These are phyloP conservation scores for Paramarasmius palmivorus DNA, from an alignment of 1,284 basidiomycete genomes.

Conservation along the genomic window DNA sequence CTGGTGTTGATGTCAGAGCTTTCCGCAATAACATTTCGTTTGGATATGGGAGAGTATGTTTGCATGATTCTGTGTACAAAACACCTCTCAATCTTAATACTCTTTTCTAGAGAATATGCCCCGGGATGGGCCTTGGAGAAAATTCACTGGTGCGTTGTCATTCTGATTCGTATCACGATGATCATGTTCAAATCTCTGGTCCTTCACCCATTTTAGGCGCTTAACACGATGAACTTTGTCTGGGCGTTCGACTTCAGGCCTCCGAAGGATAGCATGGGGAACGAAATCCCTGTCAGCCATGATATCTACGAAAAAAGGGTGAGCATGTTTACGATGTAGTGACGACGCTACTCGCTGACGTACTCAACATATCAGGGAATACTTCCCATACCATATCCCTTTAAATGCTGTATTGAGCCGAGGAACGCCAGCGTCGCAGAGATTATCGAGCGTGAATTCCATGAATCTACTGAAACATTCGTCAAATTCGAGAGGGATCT, in stretches of 20 bases:
- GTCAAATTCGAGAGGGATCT: constrained; percentile 11
- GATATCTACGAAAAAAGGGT: constrained; percentile 25
- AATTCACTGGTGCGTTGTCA: too few species aligned
- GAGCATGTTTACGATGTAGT: neutral
- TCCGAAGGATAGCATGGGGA: too few species aligned
- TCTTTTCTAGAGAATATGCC: too few species aligned
- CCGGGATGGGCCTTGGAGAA: too few species aligned
- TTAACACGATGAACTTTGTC: too few species aligned
- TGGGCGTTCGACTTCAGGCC: too few species aligned
- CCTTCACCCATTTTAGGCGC: too few species aligned
- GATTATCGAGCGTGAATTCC: constrained; percentile 15
- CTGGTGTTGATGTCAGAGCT: constrained; percentile 12
- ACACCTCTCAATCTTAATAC: too few species aligned
- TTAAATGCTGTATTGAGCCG: constrained; percentile 16
- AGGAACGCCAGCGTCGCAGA: constrained; percentile 11
- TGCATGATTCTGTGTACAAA: too few species aligned
- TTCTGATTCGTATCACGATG: too few species aligned
- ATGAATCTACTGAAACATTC: constrained; percentile 14
- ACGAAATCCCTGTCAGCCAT: constrained; percentile 17
- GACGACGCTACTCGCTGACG: neutral
- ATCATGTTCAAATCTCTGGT: too few species aligned
- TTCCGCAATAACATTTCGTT: constrained; percentile 15
- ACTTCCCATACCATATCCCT: constrained; percentile 10
- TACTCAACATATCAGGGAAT: constrained; percentile 9
- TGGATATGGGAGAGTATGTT: constrained; percentile 19